Percentiles rank a stretch among this genome's conserved stretches.
Conservation (phyloP, 106 monocot genomes). For the Acanthochlamys bracteata region DNA sequence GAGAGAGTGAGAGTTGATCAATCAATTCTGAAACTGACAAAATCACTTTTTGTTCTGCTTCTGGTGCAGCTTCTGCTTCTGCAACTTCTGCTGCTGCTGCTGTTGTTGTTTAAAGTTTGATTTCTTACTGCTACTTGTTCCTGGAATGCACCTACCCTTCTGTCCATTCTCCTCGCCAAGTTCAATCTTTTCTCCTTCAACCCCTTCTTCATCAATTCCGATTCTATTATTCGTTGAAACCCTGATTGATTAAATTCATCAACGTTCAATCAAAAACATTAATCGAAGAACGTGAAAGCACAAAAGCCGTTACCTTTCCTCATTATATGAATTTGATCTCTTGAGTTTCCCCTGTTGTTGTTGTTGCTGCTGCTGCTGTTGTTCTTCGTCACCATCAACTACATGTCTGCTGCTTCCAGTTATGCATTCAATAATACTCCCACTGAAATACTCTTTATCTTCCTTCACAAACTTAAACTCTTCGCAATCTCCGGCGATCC, state of each 20-base stretch:
- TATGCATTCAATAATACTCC: constrained; percentile 74
- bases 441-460: constrained; percentile 93
- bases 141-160: constrained; percentile 53
- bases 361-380: constrained; percentile 1
- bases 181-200: constrained; percentile 6
- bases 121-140: constrained; percentile 29
- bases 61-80: too few species aligned
- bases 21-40: too few species aligned
- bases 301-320: constrained; percentile 50
- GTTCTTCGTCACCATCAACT: constrained; percentile 1
- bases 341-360: constrained; percentile 26
- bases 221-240: background rate
- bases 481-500: background rate
- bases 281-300: background rate
- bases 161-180: constrained; percentile 12
- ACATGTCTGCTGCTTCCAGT: background rate
- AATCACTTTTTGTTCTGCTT: too few species aligned
- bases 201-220: constrained; percentile 32
- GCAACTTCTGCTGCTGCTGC: constrained; percentile 1
- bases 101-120: constrained; percentile 14
- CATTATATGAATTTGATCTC: constrained; percentile 69
- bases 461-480: constrained; percentile 41
- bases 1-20: too few species aligned
- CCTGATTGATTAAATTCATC: background rate
- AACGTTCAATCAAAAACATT: background rate